Base-by-base conservation (phyloP, 331 rosid genomes). In the Spiraea crenata region DNA sequence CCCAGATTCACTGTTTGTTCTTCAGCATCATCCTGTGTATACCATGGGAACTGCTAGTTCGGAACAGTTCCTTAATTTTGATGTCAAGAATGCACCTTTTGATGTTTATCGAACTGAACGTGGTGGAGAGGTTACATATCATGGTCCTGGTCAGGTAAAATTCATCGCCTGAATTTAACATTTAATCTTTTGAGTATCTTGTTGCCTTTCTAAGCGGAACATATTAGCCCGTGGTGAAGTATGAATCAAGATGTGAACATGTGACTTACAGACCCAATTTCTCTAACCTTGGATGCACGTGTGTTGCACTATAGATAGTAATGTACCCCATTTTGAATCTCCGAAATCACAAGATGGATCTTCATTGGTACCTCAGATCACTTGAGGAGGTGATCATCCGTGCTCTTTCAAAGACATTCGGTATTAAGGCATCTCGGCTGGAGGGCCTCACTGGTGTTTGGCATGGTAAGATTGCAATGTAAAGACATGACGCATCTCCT, bases 361-460 rank as follows among this genome's bases (percentile, higher is more conserved):
- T 93, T 78, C 90, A 93, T 80, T 93, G 97, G 99, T 91, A 93
- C 82, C 95, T 90, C 41, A 90, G 99, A 77, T 87, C 82, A 65
- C 86, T 93, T 67, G 97, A 93, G 77, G 96, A 91, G 83, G 92
- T 89, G 57, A 81, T 93, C 47, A 89, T 93, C 67, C 85, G 91
- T 39, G 88, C 82, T 74, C 87, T 93, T 57, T 87, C 87, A 67
- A 83, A 88, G 4, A 77, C 91, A 15, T 93, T 89, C 74, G 83
- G 87, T 9, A 93, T 93, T 76, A 74, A 84, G 58, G 96, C 97
- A 31, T 83, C 96, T 40, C 80, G 92, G 62, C 44, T 80, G 25
- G 83, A 90, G 65, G 97, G 97, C 65, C 82, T 91, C 49, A 93
- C 97, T 20, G 96, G 99, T 72, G 99, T 93, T 79, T 93, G 97